Base-by-base conservation (phyloP, 176 grass and related monocot species). In the Pontederia crassipes region DNA sequence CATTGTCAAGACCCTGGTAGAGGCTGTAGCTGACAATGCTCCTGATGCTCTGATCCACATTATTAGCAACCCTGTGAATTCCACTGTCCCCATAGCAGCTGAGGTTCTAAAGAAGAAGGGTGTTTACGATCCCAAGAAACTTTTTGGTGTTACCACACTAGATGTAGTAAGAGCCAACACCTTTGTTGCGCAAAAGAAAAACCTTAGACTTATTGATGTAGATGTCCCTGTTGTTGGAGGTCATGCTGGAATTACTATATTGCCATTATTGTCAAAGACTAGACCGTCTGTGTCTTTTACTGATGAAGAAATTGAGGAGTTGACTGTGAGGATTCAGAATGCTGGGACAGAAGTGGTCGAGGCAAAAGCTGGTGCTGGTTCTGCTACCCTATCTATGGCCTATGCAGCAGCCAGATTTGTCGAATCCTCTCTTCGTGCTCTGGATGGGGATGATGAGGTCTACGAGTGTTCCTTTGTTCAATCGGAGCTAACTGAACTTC, bases 161-260 rank as follows among this genome's bases (percentile, higher is more conserved):
- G 78, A 67, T 76, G 77, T 81, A 12, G 78, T 86, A 27, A 73
- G 83, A 40, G 78, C 83, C 27, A 82, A 75, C 48, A 65, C 75
- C 14, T 71, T 77, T 35, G 66, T 81, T 48, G 75, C 77, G 15
- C 69, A 59, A 55, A 58, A 54, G 60, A 86, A 71, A 50, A 45
- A 49, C 45, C 78, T 86, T 47, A 76, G 48, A 7, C 60, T 86
- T 4, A 68, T 80, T 14, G 78, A 86, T 45, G 83, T 82, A 17
- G 83, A 86, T 69, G 78, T 82, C 18, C 74, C 78, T 52, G 83
- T 81, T 1, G 55, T 81, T 15, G 83, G 83, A 4, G 78, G 83
- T 8, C 59, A 71, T 67, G 10, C 53, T n/a, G 64, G 64, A 4
- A 13, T n/a, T 26, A 81, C 77, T 0, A 78, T 71, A 56, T 65